A percentile compares a stretch with the other conserved stretches of the same genome.
phyloP scores from a whole-genome alignment of 441 rosid species.

The Bruguiera hainesii region DNA sequence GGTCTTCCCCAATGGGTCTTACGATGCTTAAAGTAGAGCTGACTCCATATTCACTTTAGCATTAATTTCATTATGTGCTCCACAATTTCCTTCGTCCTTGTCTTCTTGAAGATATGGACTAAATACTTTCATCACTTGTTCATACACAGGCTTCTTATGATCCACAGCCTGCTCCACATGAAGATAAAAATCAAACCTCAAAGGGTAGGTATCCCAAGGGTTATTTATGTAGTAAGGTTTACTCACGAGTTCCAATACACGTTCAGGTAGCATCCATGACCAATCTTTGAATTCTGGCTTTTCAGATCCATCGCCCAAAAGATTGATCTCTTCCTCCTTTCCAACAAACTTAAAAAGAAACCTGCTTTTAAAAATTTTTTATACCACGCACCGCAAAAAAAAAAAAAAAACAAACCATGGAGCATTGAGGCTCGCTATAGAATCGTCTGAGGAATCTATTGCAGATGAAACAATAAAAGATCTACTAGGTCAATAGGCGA shows the following conservation, averaged over 20 bases:
- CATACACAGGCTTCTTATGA: conserved; percentile 69
- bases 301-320: conserved; percentile 83
- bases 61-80: conserved; percentile 2
- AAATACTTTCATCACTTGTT: conserved; percentile 55
- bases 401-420: not conserved
- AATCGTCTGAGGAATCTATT: no score
- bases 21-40: not conserved
- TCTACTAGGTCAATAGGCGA: no score
- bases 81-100: conserved; percentile 22
- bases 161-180: conserved; percentile 59
- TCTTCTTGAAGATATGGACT: conserved; percentile 42
- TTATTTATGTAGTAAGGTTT: not conserved
- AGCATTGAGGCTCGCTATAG: no score
- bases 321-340: conserved; percentile 79
- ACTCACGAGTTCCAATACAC: conserved; percentile 61
- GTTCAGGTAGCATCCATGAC: conserved; percentile 76
- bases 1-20: not conserved
- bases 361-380: conserved; percentile 36
- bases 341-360: conserved; percentile 81
- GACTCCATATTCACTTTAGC: conserved; percentile 2
- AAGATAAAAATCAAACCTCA: not conserved
- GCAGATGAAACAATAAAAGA: no score
- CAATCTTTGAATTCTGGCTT: conserved; percentile 86
- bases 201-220: not conserved
- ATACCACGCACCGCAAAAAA: not conserved